Conservation (phyloP, 768 basidiomycete species). For the Pulveroboletus sp. region DNA sequence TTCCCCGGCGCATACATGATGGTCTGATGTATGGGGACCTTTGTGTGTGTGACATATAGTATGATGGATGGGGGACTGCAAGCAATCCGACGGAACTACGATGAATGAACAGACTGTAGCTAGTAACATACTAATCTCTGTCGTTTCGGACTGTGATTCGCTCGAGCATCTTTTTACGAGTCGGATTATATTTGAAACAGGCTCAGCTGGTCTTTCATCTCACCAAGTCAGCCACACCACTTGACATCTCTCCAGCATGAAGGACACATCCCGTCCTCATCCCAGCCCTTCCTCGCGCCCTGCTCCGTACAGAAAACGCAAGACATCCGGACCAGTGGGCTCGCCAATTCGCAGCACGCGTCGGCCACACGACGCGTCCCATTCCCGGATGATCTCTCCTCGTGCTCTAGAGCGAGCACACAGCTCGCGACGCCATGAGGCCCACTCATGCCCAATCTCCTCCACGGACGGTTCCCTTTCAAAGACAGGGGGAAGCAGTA, state of each 20-base stretch:
- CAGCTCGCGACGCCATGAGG: slow-evolving; percentile 1
- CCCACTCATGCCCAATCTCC: background rate
- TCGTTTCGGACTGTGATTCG: background rate
- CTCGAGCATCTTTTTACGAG: background rate
- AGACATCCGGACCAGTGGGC: background rate
- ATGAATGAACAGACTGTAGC: background rate
- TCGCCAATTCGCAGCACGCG: slow-evolving; percentile 13
- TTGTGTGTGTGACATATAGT: too few species aligned
- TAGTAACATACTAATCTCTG: background rate
- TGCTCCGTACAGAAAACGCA: slow-evolving; percentile 21
- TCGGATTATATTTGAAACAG: slow-evolving; percentile 6
- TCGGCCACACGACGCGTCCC: slow-evolving; percentile 13
- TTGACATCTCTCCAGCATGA: slow-evolving; percentile 20
- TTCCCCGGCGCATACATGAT: too few species aligned
- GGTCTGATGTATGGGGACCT: too few species aligned
- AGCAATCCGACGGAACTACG: background rate
- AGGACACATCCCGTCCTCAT: slow-evolving; percentile 20
- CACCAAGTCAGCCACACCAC: slow-evolving; percentile 16
- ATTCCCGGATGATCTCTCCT: background rate
- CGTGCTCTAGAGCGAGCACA: slow-evolving; percentile 6
- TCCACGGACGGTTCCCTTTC: background rate
- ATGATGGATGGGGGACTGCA: too few species aligned
- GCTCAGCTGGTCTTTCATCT: slow-evolving; percentile 1
- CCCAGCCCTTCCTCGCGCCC: slow-evolving; percentile 5
- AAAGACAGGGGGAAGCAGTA: slow-evolving; percentile 8